These are phyloP conservation scores for Mycosarcoma maydis DNA, from an alignment of 1,284 basidiomycete genomes.

Conservation along the genomic window DNA sequence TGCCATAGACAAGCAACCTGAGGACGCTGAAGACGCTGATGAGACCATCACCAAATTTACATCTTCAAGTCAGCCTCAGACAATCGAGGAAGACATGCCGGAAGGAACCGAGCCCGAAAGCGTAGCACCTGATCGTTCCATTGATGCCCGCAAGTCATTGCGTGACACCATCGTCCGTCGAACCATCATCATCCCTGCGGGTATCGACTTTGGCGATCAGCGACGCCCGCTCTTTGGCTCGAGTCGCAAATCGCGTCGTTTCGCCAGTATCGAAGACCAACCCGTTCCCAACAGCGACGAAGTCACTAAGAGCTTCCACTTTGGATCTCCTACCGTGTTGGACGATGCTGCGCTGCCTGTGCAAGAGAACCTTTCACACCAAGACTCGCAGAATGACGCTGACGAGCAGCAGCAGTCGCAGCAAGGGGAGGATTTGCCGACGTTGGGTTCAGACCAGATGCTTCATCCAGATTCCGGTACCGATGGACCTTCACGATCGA, in stretches of 20 bases:
- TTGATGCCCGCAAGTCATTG: slow-evolving; percentile 39
- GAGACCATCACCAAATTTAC: slow-evolving; percentile 2
- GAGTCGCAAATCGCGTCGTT: slow-evolving; percentile 44
- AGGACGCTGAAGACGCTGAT: slow-evolving; percentile 1
- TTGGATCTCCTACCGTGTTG: not conserved
- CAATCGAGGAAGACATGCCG: not conserved
- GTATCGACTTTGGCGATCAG: slow-evolving; percentile 25
- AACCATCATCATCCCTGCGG: slow-evolving; percentile 59
- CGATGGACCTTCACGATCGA: not conserved
- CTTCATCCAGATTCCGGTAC: slow-evolving; percentile 14
- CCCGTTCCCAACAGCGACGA: slow-evolving; percentile 20
- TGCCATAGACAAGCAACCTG: not conserved
- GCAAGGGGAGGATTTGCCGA: slow-evolving; percentile 10
- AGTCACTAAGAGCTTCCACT: not conserved
- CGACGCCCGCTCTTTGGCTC: slow-evolving; percentile 39
- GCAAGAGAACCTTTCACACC: not conserved
- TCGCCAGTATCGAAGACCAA: slow-evolving; percentile 21
- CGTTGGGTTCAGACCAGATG: slow-evolving; percentile 14
- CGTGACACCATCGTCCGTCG: slow-evolving; percentile 58
- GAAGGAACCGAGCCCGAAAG: not conserved
- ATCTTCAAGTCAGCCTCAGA: not conserved
- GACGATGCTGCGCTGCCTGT: slow-evolving; percentile 4
- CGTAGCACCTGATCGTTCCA: not conserved
- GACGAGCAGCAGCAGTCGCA: not conserved
- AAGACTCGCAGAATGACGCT: not conserved